A percentile compares a stretch with the other conserved stretches of the same genome.
Evolutionary conservation across 805 yeast species (phyloP).

Genomic region (Debaryomyces hansenii): DNA sequence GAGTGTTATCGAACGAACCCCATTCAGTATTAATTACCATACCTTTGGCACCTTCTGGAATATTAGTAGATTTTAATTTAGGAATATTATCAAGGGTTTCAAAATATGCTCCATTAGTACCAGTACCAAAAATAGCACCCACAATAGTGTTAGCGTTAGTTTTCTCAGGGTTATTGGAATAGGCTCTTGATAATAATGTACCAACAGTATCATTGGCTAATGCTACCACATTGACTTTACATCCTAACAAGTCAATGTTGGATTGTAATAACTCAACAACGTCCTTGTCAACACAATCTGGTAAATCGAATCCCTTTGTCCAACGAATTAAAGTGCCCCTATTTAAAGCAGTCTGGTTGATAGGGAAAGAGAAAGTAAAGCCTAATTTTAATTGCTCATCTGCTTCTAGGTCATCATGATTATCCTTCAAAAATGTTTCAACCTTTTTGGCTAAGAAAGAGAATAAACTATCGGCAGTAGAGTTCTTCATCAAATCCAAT

Average conservation of each 20-base stretch:
- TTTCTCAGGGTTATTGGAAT: conserved; percentile 60
- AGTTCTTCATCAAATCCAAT: conserved; percentile 65
- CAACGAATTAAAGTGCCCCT: conserved; percentile 85
- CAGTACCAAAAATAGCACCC: conserved; percentile 96
- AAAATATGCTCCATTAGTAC: conserved; percentile 93
- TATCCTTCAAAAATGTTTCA: conserved; percentile 59
- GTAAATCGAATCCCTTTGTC: conserved; percentile 93
- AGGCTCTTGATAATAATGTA: conserved; percentile 84
- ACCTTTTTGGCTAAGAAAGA: conserved; percentile 73
- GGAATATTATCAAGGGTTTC: conserved; percentile 74
- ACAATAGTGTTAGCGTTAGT: conserved; percentile 74
- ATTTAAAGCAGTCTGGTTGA: conserved; percentile 76
- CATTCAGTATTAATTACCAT: conserved; percentile 97
- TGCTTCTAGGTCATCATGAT: conserved; percentile 52
- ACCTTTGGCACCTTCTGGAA: conserved; percentile 51
- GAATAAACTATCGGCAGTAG: conserved; percentile 66
- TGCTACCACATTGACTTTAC: conserved; percentile 77
- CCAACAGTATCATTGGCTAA: conserved; percentile 97
- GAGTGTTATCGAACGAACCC: conserved; percentile 93
- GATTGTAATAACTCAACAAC: conserved; percentile 72
- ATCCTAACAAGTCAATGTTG: conserved; percentile 57
- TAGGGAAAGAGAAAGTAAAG: conserved; percentile 93
- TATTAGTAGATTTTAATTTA: conserved; percentile 52
- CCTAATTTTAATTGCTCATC: conserved; percentile 64
- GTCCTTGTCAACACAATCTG: conserved; percentile 83